Percentiles rank a stretch among this genome's conserved stretches.
Conservation (phyloP, 805 yeast species). For the Candida stauntonica region DNA sequence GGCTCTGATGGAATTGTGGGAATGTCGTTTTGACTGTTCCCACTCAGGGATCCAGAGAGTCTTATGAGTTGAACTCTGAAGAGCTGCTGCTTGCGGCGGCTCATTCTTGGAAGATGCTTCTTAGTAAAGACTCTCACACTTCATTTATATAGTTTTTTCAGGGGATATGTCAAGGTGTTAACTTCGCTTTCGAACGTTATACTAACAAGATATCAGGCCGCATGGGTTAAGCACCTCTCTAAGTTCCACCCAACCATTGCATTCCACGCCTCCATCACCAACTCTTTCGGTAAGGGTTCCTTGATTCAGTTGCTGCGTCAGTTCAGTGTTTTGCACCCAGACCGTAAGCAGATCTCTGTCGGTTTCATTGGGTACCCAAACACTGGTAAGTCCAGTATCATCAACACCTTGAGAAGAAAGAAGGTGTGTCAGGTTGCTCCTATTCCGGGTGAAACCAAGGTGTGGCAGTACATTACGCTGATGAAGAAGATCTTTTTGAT, state of each 20-base stretch:
- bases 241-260: conserved; percentile 93
- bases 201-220: conserved; percentile 57
- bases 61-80: conserved; percentile 77
- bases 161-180: neutral
- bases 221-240: conserved; percentile 95
- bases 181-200: neutral
- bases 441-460: conserved; percentile 98
- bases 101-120: conserved; percentile 50
- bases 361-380: conserved; percentile 98
- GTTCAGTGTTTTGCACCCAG: conserved; percentile 84
- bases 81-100: too few species aligned
- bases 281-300: conserved; percentile 97
- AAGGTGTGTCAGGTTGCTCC: conserved; percentile 98
- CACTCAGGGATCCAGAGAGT: conserved; percentile 27
- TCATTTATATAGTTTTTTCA: conserved; percentile 17
- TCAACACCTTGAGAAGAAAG: conserved; percentile 88
- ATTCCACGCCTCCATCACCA: conserved; percentile 95
- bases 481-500: conserved; percentile 94
- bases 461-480: conserved; percentile 96
- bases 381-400: conserved; percentile 95
- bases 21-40: conserved; percentile 30
- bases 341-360: conserved; percentile 92
- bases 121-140: conserved; percentile 85
- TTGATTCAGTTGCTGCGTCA: conserved; percentile 90
- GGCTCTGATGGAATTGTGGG: conserved; percentile 31